Evolutionary conservation across 441 rosid genomes (phyloP).

Genomic region (Populus trichocarpa): DNA sequence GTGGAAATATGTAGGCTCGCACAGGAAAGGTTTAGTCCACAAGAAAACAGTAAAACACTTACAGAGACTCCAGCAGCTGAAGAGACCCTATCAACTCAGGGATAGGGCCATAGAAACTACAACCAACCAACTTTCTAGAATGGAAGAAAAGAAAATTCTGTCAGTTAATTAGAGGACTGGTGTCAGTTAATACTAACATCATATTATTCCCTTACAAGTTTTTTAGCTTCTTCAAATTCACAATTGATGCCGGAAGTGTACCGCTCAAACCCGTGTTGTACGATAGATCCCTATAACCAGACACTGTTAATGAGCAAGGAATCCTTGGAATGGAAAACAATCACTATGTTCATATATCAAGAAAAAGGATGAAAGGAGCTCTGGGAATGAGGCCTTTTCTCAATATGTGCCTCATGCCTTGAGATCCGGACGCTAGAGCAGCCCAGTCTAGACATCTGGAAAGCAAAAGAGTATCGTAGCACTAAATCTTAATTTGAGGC

Average conservation of each 20-base stretch:
- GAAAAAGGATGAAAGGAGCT: too few species aligned
- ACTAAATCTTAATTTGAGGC: too few species aligned
- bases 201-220: conserved; percentile 47
- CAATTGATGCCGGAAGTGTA: conserved; percentile 58
- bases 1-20: too few species aligned
- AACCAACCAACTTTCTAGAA: conserved; percentile 63
- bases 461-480: background rate
- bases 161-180: background rate
- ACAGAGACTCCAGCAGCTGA: conserved; percentile 47
- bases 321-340: too few species aligned
- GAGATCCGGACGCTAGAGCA: too few species aligned
- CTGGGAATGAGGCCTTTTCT: too few species aligned
- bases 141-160: background rate
- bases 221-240: conserved; percentile 51
- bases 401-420: too few species aligned
- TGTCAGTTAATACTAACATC: background rate
- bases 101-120: conserved; percentile 64
- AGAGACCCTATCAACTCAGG: conserved; percentile 68
- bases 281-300: conserved; percentile 64
- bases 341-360: too few species aligned
- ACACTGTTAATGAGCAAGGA: background rate
- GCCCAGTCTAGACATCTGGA: background rate
- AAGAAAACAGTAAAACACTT: conserved; percentile 22
- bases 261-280: conserved; percentile 54
- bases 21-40: background rate